A percentile compares a stretch with the other conserved stretches of the same genome.
These are phyloP conservation scores for Colletotrichum paranaense DNA, from an alignment of 2,329 filamentous ascomycete genomes.

Conservation along the genomic window DNA sequence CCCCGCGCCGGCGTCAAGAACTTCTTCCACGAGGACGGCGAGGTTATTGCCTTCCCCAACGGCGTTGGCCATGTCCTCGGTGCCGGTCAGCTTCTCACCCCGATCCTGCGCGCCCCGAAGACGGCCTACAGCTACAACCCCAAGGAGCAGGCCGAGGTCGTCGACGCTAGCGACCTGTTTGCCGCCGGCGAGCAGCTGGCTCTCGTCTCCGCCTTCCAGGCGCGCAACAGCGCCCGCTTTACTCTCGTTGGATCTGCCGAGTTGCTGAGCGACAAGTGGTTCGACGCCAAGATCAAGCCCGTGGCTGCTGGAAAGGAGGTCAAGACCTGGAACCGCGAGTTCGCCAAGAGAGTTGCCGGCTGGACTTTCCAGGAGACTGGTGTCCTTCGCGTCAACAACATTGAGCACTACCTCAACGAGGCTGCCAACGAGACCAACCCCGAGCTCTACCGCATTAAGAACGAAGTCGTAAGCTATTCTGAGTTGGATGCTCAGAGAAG, in stretches of 20 bases:
- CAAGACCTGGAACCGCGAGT: constrained; percentile 83
- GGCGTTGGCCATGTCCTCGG: constrained; percentile 86
- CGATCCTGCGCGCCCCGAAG: constrained; percentile 82
- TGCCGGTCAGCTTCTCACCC: constrained; percentile 79
- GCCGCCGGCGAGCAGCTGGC: constrained; percentile 85
- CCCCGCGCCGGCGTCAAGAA: constrained; percentile 77
- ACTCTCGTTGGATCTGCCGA: constrained; percentile 88
- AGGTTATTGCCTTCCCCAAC: constrained; percentile 82
- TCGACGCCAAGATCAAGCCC: constrained; percentile 81
- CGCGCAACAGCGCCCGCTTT: constrained; percentile 91
- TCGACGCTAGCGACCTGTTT: constrained; percentile 81
- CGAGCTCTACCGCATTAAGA: constrained; percentile 94
- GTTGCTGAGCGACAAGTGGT: constrained; percentile 89
- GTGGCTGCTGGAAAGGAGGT: constrained; percentile 60
- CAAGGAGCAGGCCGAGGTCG: constrained; percentile 79
- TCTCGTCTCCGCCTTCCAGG: constrained; percentile 88
- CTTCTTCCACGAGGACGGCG: constrained; percentile 76
- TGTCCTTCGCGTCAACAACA: constrained; percentile 83
- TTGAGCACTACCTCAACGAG: constrained; percentile 80
- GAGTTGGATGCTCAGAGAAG: not conserved
- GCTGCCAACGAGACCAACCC: constrained; percentile 77
- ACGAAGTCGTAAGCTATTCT: constrained; percentile 83
- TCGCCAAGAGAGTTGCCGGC: constrained; percentile 85
- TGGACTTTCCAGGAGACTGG: constrained; percentile 97
- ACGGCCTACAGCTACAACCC: constrained; percentile 96